These are phyloP conservation scores for Naegleria fowleri DNA, from an alignment of 208 protist species.

Conservation along the genomic window DNA sequence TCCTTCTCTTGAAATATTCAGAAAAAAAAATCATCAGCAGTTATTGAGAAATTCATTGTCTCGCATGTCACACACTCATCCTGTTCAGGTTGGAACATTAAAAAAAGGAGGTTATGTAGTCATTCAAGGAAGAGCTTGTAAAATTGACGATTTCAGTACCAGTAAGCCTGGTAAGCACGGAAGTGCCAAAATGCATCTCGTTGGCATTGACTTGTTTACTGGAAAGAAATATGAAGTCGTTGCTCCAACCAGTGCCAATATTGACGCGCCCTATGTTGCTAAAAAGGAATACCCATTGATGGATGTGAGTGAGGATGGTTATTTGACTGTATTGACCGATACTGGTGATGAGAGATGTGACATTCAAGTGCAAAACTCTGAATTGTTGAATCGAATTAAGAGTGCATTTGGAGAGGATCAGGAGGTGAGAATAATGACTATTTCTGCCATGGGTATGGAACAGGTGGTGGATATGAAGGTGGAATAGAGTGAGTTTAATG, in stretches of 20 bases:
- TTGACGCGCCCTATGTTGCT: slow-evolving; percentile 87
- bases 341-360: slow-evolving; percentile 87
- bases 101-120: slow-evolving; percentile 43
- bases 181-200: slow-evolving; percentile 94
- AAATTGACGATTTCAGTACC: slow-evolving; percentile 92
- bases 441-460: slow-evolving; percentile 89
- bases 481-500: too few species aligned
- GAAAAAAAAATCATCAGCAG: too few species aligned
- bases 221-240: slow-evolving; percentile 95
- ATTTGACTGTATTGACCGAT: slow-evolving; percentile 80
- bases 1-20: too few species aligned
- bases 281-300: slow-evolving; percentile 72
- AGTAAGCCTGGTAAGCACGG: slow-evolving; percentile 98
- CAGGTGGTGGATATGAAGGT: slow-evolving; percentile 79
- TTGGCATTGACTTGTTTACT: slow-evolving; percentile 95
- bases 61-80: neutral
- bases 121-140: slow-evolving; percentile 86
- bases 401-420: slow-evolving; percentile 83
- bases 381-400: slow-evolving; percentile 76
- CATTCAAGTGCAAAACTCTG: slow-evolving; percentile 74
- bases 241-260: slow-evolving; percentile 90
- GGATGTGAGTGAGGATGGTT: slow-evolving; percentile 80
- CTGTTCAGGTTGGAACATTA: neutral
- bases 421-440: slow-evolving; percentile 83
- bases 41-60: too few species aligned